These are phyloP conservation scores for Plasmodium inui DNA, from an alignment of 169 alveolate genomes.

Conservation along the genomic window DNA sequence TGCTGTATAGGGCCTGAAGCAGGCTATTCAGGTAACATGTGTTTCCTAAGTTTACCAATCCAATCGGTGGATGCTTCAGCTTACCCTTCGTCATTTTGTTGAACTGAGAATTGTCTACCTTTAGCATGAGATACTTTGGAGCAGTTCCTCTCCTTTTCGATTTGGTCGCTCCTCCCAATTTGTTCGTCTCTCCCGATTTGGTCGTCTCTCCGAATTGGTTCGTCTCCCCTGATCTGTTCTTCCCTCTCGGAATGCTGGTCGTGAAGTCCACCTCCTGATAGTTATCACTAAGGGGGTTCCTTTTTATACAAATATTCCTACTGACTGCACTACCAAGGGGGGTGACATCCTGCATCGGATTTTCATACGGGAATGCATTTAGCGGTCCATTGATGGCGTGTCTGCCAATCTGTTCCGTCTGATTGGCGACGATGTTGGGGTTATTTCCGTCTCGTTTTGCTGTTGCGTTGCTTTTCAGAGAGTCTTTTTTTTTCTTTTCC, in stretches of 20 bases:
- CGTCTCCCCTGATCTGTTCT: neutral
- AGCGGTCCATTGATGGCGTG: neutral
- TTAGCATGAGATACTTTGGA: constrained; percentile 49
- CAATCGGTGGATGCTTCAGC: constrained; percentile 78
- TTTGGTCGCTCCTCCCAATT: neutral
- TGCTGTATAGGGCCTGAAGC: constrained; percentile 95
- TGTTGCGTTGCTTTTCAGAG: neutral
- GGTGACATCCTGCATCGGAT: neutral
- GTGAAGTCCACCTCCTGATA: constrained; percentile 20
- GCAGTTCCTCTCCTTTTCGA: neutral
- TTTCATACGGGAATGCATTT: neutral
- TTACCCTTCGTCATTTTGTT: constrained; percentile 40
- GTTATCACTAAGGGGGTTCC: neutral
- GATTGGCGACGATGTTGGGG: neutral
- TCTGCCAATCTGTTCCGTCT: neutral
- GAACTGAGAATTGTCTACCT: neutral
- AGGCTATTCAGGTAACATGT: constrained; percentile 96
- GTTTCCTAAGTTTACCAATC: constrained; percentile 94
- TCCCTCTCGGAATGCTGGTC: neutral
- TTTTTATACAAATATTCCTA: neutral
- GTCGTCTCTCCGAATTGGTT: neutral
- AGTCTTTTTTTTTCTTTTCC: neutral
- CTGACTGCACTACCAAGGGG: neutral
- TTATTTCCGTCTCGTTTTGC: neutral
- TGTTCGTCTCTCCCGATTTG: neutral